phyloP scores from a whole-genome alignment of 768 basidiomycete species.

The Trichaptum fuscoviolaceum region DNA sequence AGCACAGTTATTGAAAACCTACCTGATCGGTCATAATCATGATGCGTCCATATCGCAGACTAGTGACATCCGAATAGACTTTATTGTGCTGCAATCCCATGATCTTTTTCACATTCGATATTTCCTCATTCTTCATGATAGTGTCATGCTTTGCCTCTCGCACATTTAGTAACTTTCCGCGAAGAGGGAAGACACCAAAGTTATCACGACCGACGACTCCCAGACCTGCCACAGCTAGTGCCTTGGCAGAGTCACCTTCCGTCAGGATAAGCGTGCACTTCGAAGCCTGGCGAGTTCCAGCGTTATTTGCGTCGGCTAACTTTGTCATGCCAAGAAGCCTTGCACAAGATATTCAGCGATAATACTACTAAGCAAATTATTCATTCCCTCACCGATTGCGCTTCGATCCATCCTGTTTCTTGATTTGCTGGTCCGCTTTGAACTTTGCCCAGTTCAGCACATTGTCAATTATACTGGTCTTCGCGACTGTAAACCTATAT shows the following conservation, averaged over 20 bases:
- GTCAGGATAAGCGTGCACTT: constrained; percentile 94
- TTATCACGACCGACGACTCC: constrained; percentile 93
- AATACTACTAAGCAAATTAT: neutral
- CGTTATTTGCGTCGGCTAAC: constrained; percentile 95
- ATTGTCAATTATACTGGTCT: constrained; percentile 86
- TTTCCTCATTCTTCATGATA: constrained; percentile 97
- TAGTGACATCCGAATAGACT: constrained; percentile 63
- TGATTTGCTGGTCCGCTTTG: constrained; percentile 93
- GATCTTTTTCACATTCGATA: constrained; percentile 97
- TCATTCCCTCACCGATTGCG: constrained; percentile 60
- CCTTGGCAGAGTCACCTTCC: constrained; percentile 99
- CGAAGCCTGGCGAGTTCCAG: constrained; percentile 74
- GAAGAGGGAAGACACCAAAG: constrained; percentile 96
- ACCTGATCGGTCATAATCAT: constrained; percentile 99
- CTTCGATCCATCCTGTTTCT: constrained; percentile 92
- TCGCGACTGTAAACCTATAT: constrained; percentile 51
- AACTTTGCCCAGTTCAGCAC: constrained; percentile 95
- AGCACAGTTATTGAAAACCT: constrained; percentile 17
- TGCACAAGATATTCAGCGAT: constrained; percentile 8
- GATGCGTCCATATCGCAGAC: constrained; percentile 84
- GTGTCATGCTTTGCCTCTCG: constrained; percentile 94
- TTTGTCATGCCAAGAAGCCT: constrained; percentile 91
- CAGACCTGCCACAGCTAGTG: constrained; percentile 91
- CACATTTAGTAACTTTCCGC: constrained; percentile 95
- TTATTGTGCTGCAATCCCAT: constrained; percentile 94